These are phyloP conservation scores for Aspergillus mulundensis DNA, from an alignment of 495 filamentous ascomycete genomes.

Conservation along the genomic window DNA sequence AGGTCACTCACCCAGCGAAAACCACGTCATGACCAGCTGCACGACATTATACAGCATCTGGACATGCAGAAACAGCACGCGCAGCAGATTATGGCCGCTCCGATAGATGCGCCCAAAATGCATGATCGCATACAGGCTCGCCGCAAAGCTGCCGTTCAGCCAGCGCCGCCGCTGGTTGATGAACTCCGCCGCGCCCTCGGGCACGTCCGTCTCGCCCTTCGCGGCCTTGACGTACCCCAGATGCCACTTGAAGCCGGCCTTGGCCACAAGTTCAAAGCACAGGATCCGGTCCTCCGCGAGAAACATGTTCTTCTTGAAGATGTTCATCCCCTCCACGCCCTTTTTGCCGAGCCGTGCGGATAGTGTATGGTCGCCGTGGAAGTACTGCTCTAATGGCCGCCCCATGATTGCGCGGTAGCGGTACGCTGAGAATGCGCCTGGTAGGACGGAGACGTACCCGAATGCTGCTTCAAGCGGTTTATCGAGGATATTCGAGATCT, in stretches of 20 bases:
- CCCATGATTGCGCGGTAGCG: conserved; percentile 97
- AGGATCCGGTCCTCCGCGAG: conserved; percentile 99
- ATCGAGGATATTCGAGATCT: conserved; percentile 97
- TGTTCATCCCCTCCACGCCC: conserved; percentile 99
- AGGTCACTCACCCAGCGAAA: conserved; percentile 66
- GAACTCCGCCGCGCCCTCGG: conserved; percentile 88
- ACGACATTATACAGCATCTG: conserved; percentile 91
- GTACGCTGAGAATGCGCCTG: conserved; percentile 97
- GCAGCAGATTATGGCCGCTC: conserved; percentile 89
- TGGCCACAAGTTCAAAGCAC: conserved; percentile 97
- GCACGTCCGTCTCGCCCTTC: conserved; percentile 97
- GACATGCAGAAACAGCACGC: conserved; percentile 94
- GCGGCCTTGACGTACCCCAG: conserved; percentile 95
- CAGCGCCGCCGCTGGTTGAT: conserved; percentile 94
- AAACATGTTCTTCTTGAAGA: conserved; percentile 99
- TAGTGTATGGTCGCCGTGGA: conserved; percentile 97
- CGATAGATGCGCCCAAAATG: conserved; percentile 98
- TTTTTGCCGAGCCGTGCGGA: conserved; percentile 92
- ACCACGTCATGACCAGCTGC: conserved; percentile 89
- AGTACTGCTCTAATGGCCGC: conserved; percentile 93
- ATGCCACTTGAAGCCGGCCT: conserved; percentile 98
- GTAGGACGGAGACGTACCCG: conserved; percentile 93
- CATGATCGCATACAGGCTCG: conserved; percentile 94
- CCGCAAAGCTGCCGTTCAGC: conserved; percentile 97
- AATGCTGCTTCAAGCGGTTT: conserved; percentile 97